Evolutionary conservation across 2,329 filamentous ascomycete genomes (phyloP), one percentile per base, ranked within the genome.

Genomic region (Pseudohalonectria lignicola): DNA sequence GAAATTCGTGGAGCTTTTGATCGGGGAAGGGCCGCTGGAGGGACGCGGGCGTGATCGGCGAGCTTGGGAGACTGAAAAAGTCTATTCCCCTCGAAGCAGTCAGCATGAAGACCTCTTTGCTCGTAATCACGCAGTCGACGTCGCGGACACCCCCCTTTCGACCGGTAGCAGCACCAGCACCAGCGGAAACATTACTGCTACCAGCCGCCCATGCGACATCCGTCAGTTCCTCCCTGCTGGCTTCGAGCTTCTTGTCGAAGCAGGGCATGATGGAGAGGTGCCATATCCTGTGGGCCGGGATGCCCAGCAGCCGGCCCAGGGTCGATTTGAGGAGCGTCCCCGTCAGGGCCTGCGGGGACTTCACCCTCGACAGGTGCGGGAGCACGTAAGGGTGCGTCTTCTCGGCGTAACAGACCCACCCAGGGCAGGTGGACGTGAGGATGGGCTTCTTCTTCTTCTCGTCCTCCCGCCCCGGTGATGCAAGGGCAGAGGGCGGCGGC

Each of bases 351-450:
- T 98, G 92, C 12, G 92, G 90, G 5, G 88, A 95, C 58, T 96
- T 98, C 45, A 96, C 71, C 36, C 77, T 77, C 41, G 88, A 95
- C 39, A 98, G 69, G 57, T 98, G 87, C 20, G 87, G 86, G 36
- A 98, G 71, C 39, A 96, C 79, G 53, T 95, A 82, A 2, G 92
- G 87, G 53, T 98, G 92, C 39, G 90, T 96, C 64, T 98, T 96
- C 59, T 98, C 92, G 19, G 90, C 90, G 53, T 98, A 98, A 62
- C 92, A 98, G 40, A 98, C 90, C 88, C 93, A 98, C 7, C 92
- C 92, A 1, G 92, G 92, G 57, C 92, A 98, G 16, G 86, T 86
- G 4, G 88, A 88, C 8, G 88, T 86, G 31, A 98, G 70, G 21
- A 90, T 77, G 0, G 86, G 44, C 18, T 42, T 48, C 19, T 51